Conservation (phyloP, 169 alveolate genomes). For the Plasmodium berghei region DNA sequence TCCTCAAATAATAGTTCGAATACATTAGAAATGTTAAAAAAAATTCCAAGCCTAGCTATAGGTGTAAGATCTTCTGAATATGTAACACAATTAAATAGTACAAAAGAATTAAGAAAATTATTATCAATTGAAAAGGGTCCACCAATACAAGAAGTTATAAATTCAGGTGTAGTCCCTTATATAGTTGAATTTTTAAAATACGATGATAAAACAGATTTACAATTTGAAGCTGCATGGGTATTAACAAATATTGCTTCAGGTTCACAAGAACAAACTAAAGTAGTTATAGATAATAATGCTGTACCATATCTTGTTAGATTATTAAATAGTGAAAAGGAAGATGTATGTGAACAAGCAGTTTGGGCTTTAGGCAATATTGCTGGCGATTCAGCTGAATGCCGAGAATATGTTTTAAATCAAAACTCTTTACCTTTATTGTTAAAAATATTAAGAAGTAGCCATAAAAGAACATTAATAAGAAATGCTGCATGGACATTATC, state of each 20-base stretch:
- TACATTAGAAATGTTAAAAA: constrained; percentile 79
- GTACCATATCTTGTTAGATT: constrained; percentile 90
- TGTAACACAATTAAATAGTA: constrained; percentile 87
- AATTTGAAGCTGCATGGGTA: constrained; percentile 98
- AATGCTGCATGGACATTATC: constrained; percentile 97
- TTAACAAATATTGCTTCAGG: constrained; percentile 97
- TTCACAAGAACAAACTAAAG: constrained; percentile 94
- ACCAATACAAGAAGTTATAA: constrained; percentile 95
- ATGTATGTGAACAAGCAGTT: constrained; percentile 97
- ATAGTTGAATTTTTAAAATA: constrained; percentile 90
- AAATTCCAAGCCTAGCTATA: constrained; percentile 81
- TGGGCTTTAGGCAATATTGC: constrained; percentile 99
- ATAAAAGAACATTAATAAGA: constrained; percentile 92
- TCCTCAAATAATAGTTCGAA: constrained; percentile 78
- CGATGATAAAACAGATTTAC: constrained; percentile 93
- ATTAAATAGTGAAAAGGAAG: constrained; percentile 92
- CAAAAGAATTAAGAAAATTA: constrained; percentile 93
- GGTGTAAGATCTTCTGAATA: constrained; percentile 87
- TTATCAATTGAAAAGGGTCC: constrained; percentile 94
- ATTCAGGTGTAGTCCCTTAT: constrained; percentile 96
- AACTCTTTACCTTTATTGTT: constrained; percentile 92
- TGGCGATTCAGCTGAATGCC: constrained; percentile 96
- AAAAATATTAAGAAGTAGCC: constrained; percentile 87
- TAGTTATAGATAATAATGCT: constrained; percentile 89
- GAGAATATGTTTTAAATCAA: constrained; percentile 91